Percentiles rank a stretch among this genome's conserved stretches.
These are phyloP conservation scores for Boletellus ananas DNA, from an alignment of 768 basidiomycete species.

Conservation along the genomic window DNA sequence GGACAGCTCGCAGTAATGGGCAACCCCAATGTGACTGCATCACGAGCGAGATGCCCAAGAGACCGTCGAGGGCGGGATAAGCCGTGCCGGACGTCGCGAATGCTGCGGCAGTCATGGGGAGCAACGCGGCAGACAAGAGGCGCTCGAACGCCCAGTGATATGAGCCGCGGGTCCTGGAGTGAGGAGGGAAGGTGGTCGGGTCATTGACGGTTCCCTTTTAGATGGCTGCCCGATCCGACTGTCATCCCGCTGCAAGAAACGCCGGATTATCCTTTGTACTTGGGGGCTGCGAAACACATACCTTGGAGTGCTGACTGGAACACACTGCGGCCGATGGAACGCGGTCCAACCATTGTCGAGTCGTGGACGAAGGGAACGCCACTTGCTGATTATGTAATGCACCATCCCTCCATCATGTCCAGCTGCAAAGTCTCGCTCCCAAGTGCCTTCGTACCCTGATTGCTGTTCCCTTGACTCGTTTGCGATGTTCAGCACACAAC, in stretches of 20 bases:
- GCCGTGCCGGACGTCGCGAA: constrained; percentile 72
- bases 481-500: too few relatives aligned
- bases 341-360: constrained; percentile 47
- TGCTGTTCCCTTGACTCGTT: too few relatives aligned
- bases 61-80: constrained; percentile 85
- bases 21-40: constrained; percentile 93
- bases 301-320: constrained; percentile 42
- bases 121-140: constrained; percentile 78
- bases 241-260: constrained; percentile 37
- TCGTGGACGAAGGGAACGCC: too few relatives aligned
- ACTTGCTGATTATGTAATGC: too few relatives aligned
- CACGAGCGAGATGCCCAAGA: constrained; percentile 82
- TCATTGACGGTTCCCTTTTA: constrained; percentile 94
- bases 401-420: too few relatives aligned
- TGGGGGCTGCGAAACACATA: constrained; percentile 12
- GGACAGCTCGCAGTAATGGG: constrained; percentile 14
- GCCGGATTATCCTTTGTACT: not conserved
- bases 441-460: too few relatives aligned
- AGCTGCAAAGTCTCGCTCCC: too few relatives aligned
- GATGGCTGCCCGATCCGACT: constrained; percentile 54
- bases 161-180: constrained; percentile 80
- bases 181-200: constrained; percentile 82
- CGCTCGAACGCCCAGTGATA: constrained; percentile 95
- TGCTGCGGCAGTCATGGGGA: constrained; percentile 85
- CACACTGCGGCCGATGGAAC: constrained; percentile 42